Base-by-base conservation (phyloP, 306 rosid species). In the Prunus salicina region DNA sequence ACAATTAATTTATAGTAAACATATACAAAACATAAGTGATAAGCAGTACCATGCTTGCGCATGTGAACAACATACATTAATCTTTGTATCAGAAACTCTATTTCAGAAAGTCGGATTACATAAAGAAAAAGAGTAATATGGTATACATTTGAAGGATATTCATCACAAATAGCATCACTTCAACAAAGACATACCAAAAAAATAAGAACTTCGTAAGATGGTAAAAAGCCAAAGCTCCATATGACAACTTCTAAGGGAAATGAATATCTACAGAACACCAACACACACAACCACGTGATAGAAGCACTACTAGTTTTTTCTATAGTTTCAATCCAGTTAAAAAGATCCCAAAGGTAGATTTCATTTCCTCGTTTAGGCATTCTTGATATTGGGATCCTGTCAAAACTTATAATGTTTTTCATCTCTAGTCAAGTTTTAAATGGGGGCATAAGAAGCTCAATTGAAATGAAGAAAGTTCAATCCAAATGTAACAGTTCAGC, bases 131-230 rank as follows among this genome's bases (percentile, higher is more conserved):
- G n/a, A 43, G 34, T 22, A 25, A 32, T 20, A 22, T 27, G 38
- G 24, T 5, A 49, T 38, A 52, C 14, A 57, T 58, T 32, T 47
- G 24, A 53, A 67, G 20, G 46, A 25, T 6, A 22, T 73, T 57
- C 60, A 69, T 15, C 56, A 60, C 20, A 62, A 62, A 32, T 18
- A 16, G 28, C 50, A 68, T 30, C 19, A 24, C 64, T 61, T 70
- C 79, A 22, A 43, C 63, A 74, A 76, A 49, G 79, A 79, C 77
- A 69, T 14, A 20, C 30, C 24, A 30, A 43, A 67, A 49, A 49
- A 76, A 60, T 49, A 74, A 50, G 28, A 38, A 38, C 51, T n/a
- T n/a, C 2, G 12, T 70, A 78, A 52, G 20, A 30, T 62, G 20
- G 18, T 7, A 38, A 38, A 7, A 38, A 38, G 62, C 68, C 20